A percentile compares a stretch with the other conserved stretches of the same genome.
These are phyloP conservation scores for Chaetomiaceae sp. DNA, from an alignment of 2,329 filamentous ascomycete species.

Conservation along the genomic window DNA sequence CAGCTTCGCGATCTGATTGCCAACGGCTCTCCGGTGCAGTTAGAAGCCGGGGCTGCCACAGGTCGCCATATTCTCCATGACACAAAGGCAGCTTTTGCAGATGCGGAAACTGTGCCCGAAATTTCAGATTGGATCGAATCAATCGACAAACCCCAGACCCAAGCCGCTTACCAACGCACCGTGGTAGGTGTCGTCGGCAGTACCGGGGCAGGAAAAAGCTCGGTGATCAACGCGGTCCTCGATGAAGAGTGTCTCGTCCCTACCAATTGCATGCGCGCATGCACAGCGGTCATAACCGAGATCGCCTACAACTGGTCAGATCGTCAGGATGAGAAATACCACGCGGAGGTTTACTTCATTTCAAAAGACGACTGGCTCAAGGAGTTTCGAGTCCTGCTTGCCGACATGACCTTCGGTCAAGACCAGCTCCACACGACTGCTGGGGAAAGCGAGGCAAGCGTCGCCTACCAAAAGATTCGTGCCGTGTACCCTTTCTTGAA, in stretches of 20 bases:
- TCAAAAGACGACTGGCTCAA: conserved; percentile 44
- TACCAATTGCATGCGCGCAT: conserved; percentile 52
- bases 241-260: conserved; percentile 50
- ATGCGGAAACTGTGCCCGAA: conserved; percentile 17
- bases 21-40: conserved; percentile 18
- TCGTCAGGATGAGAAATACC: conserved; percentile 37
- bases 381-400: conserved; percentile 45
- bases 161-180: conserved; percentile 34
- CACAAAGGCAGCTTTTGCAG: conserved; percentile 23
- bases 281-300: conserved; percentile 58
- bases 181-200: conserved; percentile 57
- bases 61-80: conserved; percentile 23
- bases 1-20: conserved; percentile 24
- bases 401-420: conserved; percentile 42
- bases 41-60: conserved; percentile 25
- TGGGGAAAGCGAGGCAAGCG: conserved; percentile 36
- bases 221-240: conserved; percentile 58
- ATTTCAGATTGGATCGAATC: conserved; percentile 22
- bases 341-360: conserved; percentile 56
- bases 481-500: conserved; percentile 39
- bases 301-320: conserved; percentile 50
- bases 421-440: conserved; percentile 21
- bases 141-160: conserved; percentile 38
- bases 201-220: conserved; percentile 59
- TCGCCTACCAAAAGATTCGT: conserved; percentile 48